Percentiles rank a stretch among this genome's conserved stretches.
phyloP scores from a whole-genome alignment of 768 basidiomycete species.

The Kwoniella sp. region DNA sequence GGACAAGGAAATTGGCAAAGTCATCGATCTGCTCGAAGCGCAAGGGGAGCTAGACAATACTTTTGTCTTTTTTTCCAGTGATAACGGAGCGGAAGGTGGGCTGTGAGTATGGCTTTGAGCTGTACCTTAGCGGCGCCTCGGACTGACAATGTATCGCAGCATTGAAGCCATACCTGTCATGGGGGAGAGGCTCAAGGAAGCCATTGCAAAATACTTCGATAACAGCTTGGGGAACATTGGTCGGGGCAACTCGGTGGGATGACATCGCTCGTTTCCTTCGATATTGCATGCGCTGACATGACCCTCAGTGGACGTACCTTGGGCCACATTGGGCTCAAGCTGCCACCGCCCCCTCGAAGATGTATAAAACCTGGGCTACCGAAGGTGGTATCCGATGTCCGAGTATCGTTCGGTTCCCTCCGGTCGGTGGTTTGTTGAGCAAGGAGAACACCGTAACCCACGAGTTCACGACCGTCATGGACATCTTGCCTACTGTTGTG shows the following conservation, averaged over 20 bases:
- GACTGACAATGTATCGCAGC: slow-evolving; percentile 7
- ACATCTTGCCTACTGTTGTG: slow-evolving; percentile 44
- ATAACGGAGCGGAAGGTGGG: slow-evolving; percentile 52
- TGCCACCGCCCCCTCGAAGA: slow-evolving; percentile 44
- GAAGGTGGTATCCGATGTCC: slow-evolving; percentile 45
- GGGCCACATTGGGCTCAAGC: slow-evolving; percentile 53
- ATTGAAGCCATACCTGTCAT: slow-evolving; percentile 46
- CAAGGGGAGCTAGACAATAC: slow-evolving; percentile 50
- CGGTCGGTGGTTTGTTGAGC: slow-evolving; percentile 1
- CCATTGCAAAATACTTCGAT: slow-evolving; percentile 35
- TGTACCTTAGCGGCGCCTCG: too few relatives aligned
- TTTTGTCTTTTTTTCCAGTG: slow-evolving; percentile 48
- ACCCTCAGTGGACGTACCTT: slow-evolving; percentile 38
- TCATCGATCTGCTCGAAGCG: slow-evolving; percentile 39
- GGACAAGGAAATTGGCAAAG: slow-evolving; percentile 48
- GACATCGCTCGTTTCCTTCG: background rate
- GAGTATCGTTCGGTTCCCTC: slow-evolving; percentile 41
- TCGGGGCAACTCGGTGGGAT: slow-evolving; percentile 43
- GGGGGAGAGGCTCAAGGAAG: slow-evolving; percentile 23
- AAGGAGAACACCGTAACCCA: slow-evolving; percentile 18
- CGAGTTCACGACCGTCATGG: slow-evolving; percentile 52
- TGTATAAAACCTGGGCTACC: slow-evolving; percentile 38
- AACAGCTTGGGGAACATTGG: slow-evolving; percentile 46
- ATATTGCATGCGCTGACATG: background rate
- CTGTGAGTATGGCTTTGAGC: slow-evolving; percentile 27